Evolutionary conservation across 2,329 filamentous ascomycete genomes (phyloP).

Genomic region (Phaeophleospora eucalypticola): DNA sequence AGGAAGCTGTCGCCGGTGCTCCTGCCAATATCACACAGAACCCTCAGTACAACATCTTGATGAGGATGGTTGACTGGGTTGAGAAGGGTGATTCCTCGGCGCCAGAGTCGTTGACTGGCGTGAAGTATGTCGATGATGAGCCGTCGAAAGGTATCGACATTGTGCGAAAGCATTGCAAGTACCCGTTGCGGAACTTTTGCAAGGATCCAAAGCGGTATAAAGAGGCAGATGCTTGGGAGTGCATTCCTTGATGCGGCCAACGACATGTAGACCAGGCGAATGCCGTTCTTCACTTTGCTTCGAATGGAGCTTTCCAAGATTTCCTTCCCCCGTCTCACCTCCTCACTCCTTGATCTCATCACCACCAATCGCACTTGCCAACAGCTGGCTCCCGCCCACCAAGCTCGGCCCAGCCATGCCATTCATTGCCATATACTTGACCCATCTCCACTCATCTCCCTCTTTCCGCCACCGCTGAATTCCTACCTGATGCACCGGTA

Average conservation of each 20-base stretch:
- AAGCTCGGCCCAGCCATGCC: too few relatives aligned
- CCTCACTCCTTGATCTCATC: too few relatives aligned
- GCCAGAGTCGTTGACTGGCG: constrained; percentile 34
- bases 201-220: constrained; percentile 25
- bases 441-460: too few relatives aligned
- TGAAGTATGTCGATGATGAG: constrained; percentile 40
- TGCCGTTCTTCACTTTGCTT: too few relatives aligned
- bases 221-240: constrained; percentile 25
- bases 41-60: constrained; percentile 43
- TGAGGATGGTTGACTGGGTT: constrained; percentile 40
- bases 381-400: too few relatives aligned
- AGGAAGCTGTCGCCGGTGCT: constrained; percentile 23
- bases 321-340: too few relatives aligned
- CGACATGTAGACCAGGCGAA: too few relatives aligned
- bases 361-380: too few relatives aligned
- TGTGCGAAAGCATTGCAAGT: constrained; percentile 45
- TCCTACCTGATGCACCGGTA: too few relatives aligned
- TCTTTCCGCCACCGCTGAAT: too few relatives aligned
- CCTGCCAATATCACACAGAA: constrained; percentile 1
- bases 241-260: constrained; percentile 10
- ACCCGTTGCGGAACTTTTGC: constrained; percentile 26
- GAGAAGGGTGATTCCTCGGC: constrained; percentile 27
- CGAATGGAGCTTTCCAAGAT: too few relatives aligned
- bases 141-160: constrained; percentile 38
- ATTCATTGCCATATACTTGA: too few relatives aligned